Conservation (phyloP, 2,329 filamentous ascomycete species). For the Elsinoe australis region DNA sequence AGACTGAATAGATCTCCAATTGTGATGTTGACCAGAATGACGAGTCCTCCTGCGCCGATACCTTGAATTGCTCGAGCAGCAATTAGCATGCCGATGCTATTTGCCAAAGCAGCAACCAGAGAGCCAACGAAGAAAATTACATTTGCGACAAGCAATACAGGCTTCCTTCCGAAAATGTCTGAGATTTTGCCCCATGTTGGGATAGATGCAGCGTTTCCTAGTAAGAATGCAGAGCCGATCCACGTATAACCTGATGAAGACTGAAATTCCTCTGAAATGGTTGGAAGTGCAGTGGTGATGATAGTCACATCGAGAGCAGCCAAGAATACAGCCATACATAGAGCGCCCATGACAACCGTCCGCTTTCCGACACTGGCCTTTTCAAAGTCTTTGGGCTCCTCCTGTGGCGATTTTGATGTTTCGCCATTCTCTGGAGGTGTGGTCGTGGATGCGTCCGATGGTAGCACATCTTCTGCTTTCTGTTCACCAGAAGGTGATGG, state of each 20-base stretch:
- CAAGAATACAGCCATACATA: conserved; percentile 49
- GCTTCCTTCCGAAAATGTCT: conserved; percentile 61
- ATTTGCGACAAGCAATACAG: conserved; percentile 53
- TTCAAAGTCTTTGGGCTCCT: conserved; percentile 22
- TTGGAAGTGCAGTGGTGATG: conserved; percentile 54
- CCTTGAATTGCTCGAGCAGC: conserved; percentile 56
- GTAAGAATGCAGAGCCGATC: conserved; percentile 47
- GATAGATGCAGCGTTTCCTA: conserved; percentile 44
- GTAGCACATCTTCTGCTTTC: background rate
- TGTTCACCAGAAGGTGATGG: background rate
- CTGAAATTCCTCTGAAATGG: conserved; percentile 49
- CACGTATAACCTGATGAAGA: conserved; percentile 46
- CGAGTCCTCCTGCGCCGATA: conserved; percentile 55
- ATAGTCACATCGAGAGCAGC: conserved; percentile 57
- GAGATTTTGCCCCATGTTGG: conserved; percentile 57
- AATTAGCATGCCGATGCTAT: conserved; percentile 55
- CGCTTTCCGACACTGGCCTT: conserved; percentile 35
- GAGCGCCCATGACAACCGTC: conserved; percentile 43
- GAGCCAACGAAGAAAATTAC: conserved; percentile 56
- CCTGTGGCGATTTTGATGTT: background rate
- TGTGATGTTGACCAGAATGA: conserved; percentile 56
- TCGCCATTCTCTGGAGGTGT: background rate
- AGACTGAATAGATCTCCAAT: conserved; percentile 59
- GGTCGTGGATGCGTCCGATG: background rate
- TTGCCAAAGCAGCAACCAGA: conserved; percentile 51